Evolutionary conservation across 129 eudicot genomes (phyloP), one percentile per base, ranked within the genome.

Genomic region (Silybum marianum): DNA sequence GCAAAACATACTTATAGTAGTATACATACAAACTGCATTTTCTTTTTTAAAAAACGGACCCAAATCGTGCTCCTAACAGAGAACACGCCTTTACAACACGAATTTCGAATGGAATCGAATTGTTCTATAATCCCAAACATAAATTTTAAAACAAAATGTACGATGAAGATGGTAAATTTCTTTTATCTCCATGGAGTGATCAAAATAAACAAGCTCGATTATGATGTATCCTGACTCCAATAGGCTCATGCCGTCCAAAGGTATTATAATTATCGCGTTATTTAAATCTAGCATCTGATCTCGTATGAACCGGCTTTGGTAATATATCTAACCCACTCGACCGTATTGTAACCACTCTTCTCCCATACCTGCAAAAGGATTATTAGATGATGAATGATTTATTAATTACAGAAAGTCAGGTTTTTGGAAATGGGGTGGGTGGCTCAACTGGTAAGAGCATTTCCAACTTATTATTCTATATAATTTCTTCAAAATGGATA

Each of bases 311-410:
- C 98, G 3, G 99, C 99, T 86, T 95, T 92, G 51, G 98, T 95
- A 25, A 95, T 92, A 71, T 95, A 95, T 84, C 98, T 97, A 70
- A 95, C 99, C 99, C 99, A 95, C 83, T 95, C 99, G 13, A 95
- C 99, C 0, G 99, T 95, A 76, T 93, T 95, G 88, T 95, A 95
- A 30, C 99, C 99, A 36, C 99, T 95, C 88, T 90, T 96, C 88
- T 96, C 99, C 99, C 99, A 96, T 19, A 96, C 99, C 97, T 95
- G 85, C 84, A 84, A 22, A 80, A 68, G 39, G 21, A 54, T 12
- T 19, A 54, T 12, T 19, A 54, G 7, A 16, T n/a, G n/a, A 58
- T 58, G 54, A 58, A 54, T 38, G 42, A 38, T 38, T 38, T 38
- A 38, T 38, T 0, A 34, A 0, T 34, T 0, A 34, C 39, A 4